Evolutionary conservation across 129 eudicot species (phyloP), one percentile per base, ranked within the genome.

Genomic region (Artemisia tridentata): DNA sequence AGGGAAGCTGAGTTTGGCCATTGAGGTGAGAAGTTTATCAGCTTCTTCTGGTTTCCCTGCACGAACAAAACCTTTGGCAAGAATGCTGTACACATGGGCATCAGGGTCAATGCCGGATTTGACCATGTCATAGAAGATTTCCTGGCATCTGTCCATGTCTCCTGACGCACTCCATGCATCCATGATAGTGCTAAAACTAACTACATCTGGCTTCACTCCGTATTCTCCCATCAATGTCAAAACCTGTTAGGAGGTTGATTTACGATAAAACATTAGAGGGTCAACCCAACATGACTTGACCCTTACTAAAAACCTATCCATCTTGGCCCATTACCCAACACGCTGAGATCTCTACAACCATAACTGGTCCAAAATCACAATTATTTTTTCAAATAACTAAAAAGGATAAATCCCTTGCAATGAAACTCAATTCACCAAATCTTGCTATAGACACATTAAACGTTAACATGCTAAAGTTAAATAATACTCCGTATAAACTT

Each of bases 141-240:
- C 85, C 67, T 74, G 47, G 70, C 87, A 86, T 73, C 78, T 85
- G 56, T 77, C 78, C 88, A 86, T 86, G 50, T 63, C 73, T 34
- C 91, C 87, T 20, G 87, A 79, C 3, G 81, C 79, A 59, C 87
- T 71, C 83, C 87, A 86, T 11, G 83, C 85, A 58, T 86, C 81
- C 91, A 86, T 86, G 71, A 86, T 76, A 48, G 81, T 86, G 80
- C 85, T 86, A 51, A 80, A 86, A 43, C 83, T 86, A 21, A 86
- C 56, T 52, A 86, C 91, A 69, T 86, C 91, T 19, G 85, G 88
- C 72, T 82, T 82, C 49, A 77, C 73, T 21, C 81, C 87, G 77
- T 62, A 82, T 66, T 80, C 83, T 73, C 74, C 91, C 91, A 86
- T 86, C 76, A 86, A 71, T 46, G 63, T 65, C 41, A 86, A 68